Percentiles rank a stretch among this genome's conserved stretches.
These are phyloP conservation scores for Arthrocladium fulminans DNA, from an alignment of 2,329 filamentous ascomycete species.

Conservation along the genomic window DNA sequence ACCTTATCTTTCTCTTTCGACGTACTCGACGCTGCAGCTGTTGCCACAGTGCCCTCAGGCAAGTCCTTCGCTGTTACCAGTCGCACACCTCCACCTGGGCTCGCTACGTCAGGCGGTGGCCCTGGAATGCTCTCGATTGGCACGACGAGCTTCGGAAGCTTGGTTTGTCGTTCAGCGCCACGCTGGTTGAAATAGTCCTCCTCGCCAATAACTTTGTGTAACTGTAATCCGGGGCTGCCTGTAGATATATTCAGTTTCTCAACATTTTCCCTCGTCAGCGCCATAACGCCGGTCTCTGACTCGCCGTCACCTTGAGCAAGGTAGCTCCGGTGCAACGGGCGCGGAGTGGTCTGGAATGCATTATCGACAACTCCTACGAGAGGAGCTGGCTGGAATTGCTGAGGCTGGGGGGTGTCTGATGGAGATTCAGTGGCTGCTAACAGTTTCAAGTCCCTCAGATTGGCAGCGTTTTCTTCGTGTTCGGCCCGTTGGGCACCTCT, in stretches of 20 bases:
- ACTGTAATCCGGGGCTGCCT: neutral
- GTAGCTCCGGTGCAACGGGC: constrained; percentile 30
- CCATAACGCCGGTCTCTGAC: constrained; percentile 10
- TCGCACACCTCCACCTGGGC: neutral
- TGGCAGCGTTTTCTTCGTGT: constrained; percentile 48
- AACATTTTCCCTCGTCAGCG: constrained; percentile 47
- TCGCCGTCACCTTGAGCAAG: constrained; percentile 20
- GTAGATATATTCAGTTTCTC: constrained; percentile 32
- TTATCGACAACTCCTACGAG: neutral
- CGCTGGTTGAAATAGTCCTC: constrained; percentile 9
- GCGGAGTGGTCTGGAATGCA: neutral
- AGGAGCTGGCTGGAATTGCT: neutral
- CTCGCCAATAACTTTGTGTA: neutral
- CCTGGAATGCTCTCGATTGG: constrained; percentile 9
- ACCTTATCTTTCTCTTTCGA: neutral
- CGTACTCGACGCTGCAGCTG: neutral
- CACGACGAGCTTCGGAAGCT: neutral
- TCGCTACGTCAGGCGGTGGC: constrained; percentile 7
- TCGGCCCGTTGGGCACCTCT: constrained; percentile 38
- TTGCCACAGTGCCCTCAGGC: neutral
- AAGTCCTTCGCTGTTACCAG: neutral
- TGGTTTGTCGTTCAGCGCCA: neutral
- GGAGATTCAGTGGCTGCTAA: constrained; percentile 36
- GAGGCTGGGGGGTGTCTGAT: neutral
- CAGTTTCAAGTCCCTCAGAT: constrained; percentile 47